phyloP scores from a whole-genome alignment of 2,329 filamentous ascomycete genomes.

The Sporothrix schenckii region DNA sequence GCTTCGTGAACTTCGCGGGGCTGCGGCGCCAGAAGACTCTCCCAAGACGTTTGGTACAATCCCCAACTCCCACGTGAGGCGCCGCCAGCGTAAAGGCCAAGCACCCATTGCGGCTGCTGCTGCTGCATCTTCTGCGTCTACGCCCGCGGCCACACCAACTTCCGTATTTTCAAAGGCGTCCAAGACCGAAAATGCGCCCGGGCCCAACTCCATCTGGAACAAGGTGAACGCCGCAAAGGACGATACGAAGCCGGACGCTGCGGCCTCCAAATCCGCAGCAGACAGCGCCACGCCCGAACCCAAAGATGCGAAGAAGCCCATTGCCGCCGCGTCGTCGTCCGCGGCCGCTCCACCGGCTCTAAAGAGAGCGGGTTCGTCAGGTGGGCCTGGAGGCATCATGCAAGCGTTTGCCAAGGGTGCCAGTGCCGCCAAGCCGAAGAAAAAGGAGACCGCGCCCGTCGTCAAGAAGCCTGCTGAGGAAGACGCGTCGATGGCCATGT shows the following conservation, averaged over 20 bases:
- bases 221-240: conserved; percentile 33
- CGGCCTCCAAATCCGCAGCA: not conserved
- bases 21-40: conserved; percentile 62
- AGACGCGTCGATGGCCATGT: conserved; percentile 55
- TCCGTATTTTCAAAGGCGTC: conserved; percentile 37
- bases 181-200: conserved; percentile 35
- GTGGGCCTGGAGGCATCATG: conserved; percentile 59
- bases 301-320: conserved; percentile 45
- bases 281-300: conserved; percentile 40
- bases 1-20: conserved; percentile 57
- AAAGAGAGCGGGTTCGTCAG: conserved; percentile 55
- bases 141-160: conserved; percentile 24
- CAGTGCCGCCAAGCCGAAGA: conserved; percentile 56
- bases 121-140: not conserved
- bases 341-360: conserved; percentile 40
- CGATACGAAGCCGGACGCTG: conserved; percentile 15
- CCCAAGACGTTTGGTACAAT: conserved; percentile 73
- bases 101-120: not conserved
- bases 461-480: conserved; percentile 53
- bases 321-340: not conserved
- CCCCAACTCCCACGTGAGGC: conserved; percentile 67
- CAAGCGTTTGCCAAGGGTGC: conserved; percentile 73
- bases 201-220: conserved; percentile 32
- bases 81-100: conserved; percentile 49
- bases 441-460: conserved; percentile 40